Base-by-base conservation (phyloP, 1,284 basidiomycete species). In the Athelia sp. region DNA sequence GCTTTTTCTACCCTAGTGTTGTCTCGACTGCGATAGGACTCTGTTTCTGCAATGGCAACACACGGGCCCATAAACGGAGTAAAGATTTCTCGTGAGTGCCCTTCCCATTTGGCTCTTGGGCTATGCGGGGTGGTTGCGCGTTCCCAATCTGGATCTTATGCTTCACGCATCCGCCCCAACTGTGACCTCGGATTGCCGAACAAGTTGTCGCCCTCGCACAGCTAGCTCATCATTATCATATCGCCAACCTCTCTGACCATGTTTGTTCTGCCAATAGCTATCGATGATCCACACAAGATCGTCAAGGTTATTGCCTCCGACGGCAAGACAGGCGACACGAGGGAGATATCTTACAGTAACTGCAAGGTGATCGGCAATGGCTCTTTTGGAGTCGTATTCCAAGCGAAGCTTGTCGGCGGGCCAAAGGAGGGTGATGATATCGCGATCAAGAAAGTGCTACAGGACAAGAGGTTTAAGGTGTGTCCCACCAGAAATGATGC, bases 381-480 rank as follows among this genome's bases (percentile, higher is more conserved):
- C 67, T 95, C 91, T 53, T 99, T 99, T 64, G 97, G 97, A 61
- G 95, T 99, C 66, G 97, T 99, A 56, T 99, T 97, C 71, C 93
- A 91, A 64, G 84, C 89, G 57, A 83, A 83, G 71, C 77, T 91
- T 53, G 73, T 88, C 48, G 74, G 76, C 24, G 75, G 78, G 6
- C 68, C 78, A 40, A 78, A 80, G 62, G 77, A 80, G 31, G 76
- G 76, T 22, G 87, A 90, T 54, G 94, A 98, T 62, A 97, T 99
- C 62, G 96, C 96, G 50, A 99, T 99, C 81, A 99, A 99, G 86
- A 99, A 98, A 79, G 96, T 99, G 48, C 73, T 99, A 58, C 96
- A 99, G 79, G 96, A 99, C 78, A 99, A 99, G 81, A 86, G 96
- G 58, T 99, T 99, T 88, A 99, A 99, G 91, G 95, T 94, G 58